Evolutionary conservation across 106 monocot species (phyloP).

Genomic region (Ottelia alismoides): DNA sequence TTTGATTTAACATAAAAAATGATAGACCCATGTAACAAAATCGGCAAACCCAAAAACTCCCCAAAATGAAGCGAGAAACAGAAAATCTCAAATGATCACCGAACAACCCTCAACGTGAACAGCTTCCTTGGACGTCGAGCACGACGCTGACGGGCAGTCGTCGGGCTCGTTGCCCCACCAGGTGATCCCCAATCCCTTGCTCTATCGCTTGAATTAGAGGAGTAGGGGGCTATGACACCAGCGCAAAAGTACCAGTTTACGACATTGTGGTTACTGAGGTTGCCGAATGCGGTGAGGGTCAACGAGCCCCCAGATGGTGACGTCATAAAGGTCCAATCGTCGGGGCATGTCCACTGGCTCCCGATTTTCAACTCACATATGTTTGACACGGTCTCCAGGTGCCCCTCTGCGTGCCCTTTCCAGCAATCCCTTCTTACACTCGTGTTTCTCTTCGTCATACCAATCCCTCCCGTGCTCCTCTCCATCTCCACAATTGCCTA

Average conservation of each 20-base stretch:
- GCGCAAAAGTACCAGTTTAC: conserved; percentile 88
- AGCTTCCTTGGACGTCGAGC: conserved; percentile 59
- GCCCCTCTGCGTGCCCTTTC: no score
- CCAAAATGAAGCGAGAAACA: no score
- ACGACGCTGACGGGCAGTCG: conserved; percentile 61
- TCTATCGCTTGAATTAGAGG: conserved; percentile 47
- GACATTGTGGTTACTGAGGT: conserved; percentile 49
- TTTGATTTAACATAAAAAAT: no score
- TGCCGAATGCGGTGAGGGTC: conserved; percentile 77
- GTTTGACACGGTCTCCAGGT: conserved; percentile 66
- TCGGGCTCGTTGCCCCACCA: conserved; percentile 93
- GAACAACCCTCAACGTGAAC: conserved; percentile 57
- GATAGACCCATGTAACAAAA: no score
- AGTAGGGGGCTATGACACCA: conserved; percentile 64
- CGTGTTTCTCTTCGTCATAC: no score
- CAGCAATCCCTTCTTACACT: no score
- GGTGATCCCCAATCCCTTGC: conserved; percentile 43
- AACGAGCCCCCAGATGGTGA: conserved; percentile 89
- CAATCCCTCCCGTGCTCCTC: no score
- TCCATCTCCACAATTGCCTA: no score
- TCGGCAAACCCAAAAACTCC: no score
- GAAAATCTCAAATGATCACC: not conserved
- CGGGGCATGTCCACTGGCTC: conserved; percentile 88
- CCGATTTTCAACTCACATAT: conserved; percentile 52
- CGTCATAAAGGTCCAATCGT: conserved; percentile 76